phyloP scores from a whole-genome alignment of 225 moss, liverwort and hornwort species.

The Rhytidiadelphus loreus region DNA sequence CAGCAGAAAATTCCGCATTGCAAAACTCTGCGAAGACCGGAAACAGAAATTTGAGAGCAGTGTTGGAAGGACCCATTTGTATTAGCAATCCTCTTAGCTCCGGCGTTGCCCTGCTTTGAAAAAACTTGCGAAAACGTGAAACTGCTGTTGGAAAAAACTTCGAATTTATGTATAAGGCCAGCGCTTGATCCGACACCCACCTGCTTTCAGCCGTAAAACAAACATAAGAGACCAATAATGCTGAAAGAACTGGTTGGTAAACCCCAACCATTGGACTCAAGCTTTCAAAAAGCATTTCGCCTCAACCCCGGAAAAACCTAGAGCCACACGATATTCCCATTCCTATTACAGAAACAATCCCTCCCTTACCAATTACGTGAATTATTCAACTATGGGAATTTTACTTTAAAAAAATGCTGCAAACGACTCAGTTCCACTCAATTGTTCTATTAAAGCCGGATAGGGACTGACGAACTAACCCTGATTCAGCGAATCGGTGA shows the following conservation, averaged over 20 bases:
- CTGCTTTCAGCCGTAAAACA: slow-evolving; percentile 29
- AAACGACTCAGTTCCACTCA: neutral
- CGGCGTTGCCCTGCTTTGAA: slow-evolving; percentile 52
- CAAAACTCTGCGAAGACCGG: slow-evolving; percentile 93
- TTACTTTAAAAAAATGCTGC: neutral
- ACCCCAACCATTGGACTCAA: neutral
- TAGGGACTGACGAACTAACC: slow-evolving; percentile 18
- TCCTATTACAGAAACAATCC: neutral
- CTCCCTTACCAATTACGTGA: neutral
- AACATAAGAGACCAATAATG: neutral
- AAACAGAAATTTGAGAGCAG: slow-evolving; percentile 57
- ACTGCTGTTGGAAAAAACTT: slow-evolving; percentile 86
- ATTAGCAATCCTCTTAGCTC: slow-evolving; percentile 54
- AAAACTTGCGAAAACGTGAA: slow-evolving; percentile 74
- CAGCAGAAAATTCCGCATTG: slow-evolving; percentile 70
- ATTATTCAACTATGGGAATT: neutral
- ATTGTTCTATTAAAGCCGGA: neutral
- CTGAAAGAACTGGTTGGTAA: neutral
- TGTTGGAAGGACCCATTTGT: slow-evolving; percentile 46
- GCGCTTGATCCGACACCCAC: slow-evolving; percentile 97
- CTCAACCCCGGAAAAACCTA: neutral
- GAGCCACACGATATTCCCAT: neutral
- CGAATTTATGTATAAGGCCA: slow-evolving; percentile 87
- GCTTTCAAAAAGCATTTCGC: neutral
- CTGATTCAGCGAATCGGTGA: slow-evolving; percentile 54